These are phyloP conservation scores for Lathyrus oleraceus DNA, from an alignment of 306 rosid species.

Conservation along the genomic window DNA sequence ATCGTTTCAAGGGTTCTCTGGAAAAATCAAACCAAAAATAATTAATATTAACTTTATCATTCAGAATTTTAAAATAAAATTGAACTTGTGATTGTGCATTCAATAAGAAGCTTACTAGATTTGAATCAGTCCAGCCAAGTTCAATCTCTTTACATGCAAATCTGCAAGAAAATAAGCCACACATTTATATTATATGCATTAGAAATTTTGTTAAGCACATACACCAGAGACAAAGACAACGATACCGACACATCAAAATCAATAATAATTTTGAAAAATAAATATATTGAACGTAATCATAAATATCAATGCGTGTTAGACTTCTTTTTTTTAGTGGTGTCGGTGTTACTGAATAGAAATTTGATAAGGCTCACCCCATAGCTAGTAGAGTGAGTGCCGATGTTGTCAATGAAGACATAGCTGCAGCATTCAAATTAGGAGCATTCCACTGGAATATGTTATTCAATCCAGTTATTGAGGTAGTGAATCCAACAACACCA, in stretches of 20 bases:
- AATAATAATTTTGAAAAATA: too few relatives aligned
- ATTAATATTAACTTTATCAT: not conserved
- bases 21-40: not conserved
- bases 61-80: not conserved
- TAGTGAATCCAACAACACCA: slow-evolving; percentile 81
- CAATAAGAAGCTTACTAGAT: slow-evolving; percentile 59
- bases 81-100: not conserved
- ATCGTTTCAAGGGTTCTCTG: slow-evolving; percentile 76
- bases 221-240: too few relatives aligned
- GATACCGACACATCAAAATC: too few relatives aligned
- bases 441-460: slow-evolving; percentile 56
- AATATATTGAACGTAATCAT: too few relatives aligned
- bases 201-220: too few relatives aligned
- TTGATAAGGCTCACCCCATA: slow-evolving; percentile 64
- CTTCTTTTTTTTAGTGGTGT: too few relatives aligned
- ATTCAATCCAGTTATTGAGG: slow-evolving; percentile 67
- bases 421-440: slow-evolving; percentile 61
- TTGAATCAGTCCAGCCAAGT: slow-evolving; percentile 73
- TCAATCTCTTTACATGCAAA: slow-evolving; percentile 89
- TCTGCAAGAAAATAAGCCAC: slow-evolving; percentile 46
- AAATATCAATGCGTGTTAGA: too few relatives aligned
- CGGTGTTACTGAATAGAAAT: too few relatives aligned
- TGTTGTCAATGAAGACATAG: slow-evolving; percentile 64
- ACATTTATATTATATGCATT: not conserved
- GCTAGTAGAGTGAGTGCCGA: slow-evolving; percentile 78